phyloP scores from a whole-genome alignment of 495 filamentous ascomycete genomes.

The Xylaria bambusicola region DNA sequence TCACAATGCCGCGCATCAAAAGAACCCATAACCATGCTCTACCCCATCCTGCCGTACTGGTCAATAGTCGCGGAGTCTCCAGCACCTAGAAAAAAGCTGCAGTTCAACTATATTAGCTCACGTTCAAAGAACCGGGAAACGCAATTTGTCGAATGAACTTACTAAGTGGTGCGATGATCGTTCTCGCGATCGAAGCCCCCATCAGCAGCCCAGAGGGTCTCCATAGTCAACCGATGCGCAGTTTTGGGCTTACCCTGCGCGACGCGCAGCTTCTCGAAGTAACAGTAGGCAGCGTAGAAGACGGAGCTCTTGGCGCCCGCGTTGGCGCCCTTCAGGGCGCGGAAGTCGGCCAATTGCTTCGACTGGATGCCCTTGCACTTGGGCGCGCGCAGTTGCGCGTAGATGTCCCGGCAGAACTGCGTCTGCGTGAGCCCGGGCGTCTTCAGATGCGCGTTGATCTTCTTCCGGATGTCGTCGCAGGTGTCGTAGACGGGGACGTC shows the following conservation, averaged over 20 bases:
- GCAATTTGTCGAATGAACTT: background rate
- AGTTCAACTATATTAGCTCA: background rate
- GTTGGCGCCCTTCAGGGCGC: constrained; percentile 47
- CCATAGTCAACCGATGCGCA: constrained; percentile 54
- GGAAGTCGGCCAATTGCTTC: constrained; percentile 50
- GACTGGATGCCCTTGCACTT: constrained; percentile 33
- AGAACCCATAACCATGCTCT: background rate
- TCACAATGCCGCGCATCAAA: background rate
- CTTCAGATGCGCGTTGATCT: constrained; percentile 54
- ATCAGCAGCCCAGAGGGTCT: constrained; percentile 30
- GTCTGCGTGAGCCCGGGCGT: constrained; percentile 52
- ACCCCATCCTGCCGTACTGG: background rate
- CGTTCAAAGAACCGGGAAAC: background rate
- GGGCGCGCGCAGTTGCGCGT: constrained; percentile 31
- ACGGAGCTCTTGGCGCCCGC: constrained; percentile 45
- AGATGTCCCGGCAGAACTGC: constrained; percentile 52
- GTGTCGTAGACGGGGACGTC: constrained; percentile 53
- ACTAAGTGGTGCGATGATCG: constrained; percentile 6
- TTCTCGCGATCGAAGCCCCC: constrained; percentile 27
- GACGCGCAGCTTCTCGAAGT: constrained; percentile 62
- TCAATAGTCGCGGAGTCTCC: background rate
- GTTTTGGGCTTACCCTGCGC: constrained; percentile 57
- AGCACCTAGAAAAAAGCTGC: background rate
- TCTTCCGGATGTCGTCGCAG: constrained; percentile 58
- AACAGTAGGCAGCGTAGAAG: constrained; percentile 57